Evolutionary conservation across 2,329 filamentous ascomycete genomes (phyloP), one percentile per base, ranked within the genome.

Genomic region (Thyridium curvatum): DNA sequence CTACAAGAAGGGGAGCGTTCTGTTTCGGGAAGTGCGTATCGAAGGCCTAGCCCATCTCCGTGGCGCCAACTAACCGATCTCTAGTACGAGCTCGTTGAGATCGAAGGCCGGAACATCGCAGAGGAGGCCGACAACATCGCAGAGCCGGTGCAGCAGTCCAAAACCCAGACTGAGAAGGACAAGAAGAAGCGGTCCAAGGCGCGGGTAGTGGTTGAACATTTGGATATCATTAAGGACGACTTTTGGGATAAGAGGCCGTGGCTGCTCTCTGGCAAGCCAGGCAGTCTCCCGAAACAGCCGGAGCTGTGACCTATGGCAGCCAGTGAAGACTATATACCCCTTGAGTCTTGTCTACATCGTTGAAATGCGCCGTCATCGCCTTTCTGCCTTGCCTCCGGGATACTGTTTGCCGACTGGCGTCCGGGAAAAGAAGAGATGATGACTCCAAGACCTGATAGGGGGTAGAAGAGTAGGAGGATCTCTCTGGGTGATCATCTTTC

Each of bases 221-320:
- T 93, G 43, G 93, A 98, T 64, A 86, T 98, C 52, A 97, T 98
- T 62, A 89, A 85, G 52, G 87, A 97, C 60, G 85, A 87, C 4
- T 98, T 98, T 56, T 98, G 93, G 93, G 74, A 87, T 46, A 74
- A 73, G 52, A 73, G 90, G 55, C 89, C 90, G 2, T 97, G 90
- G 87, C 71, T 93, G 41, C 57, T 90, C 38, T 86, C 82, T 2
- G 83, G 84, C 46, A 84, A 79, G 59, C 82, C 83, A 5, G 84
- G 84, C 16, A 83, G 77, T 53, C 68, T 82, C 50, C 80, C 80
- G n/a, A 79, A 78, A 54, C 72, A 79, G 56, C 66, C 64, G 38
- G 71, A 35, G 38, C 18, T 32, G 10, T 34, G 32, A 8, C 16
- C 32, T 18, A 17, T 34, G 8, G 6, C 4, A 28, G 12, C 10